These are phyloP conservation scores for Panicum hallii DNA, from an alignment of 202 grass and related monocot genomes.

Conservation along the genomic window DNA sequence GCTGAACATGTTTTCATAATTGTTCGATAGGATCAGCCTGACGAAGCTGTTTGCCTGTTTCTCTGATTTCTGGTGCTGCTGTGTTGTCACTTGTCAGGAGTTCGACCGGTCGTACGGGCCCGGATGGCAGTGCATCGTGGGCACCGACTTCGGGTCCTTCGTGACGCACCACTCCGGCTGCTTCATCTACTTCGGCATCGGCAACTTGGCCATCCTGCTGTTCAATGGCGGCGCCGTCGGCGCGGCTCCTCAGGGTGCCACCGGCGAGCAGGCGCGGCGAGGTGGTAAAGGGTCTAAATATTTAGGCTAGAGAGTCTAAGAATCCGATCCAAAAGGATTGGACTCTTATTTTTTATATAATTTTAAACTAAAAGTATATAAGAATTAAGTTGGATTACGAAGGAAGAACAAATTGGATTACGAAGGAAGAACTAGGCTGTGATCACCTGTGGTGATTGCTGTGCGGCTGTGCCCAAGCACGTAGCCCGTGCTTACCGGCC, in stretches of 20 bases:
- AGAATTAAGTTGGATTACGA: too few relatives aligned
- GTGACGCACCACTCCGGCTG: conserved; percentile 61
- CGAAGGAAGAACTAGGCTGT: too few relatives aligned
- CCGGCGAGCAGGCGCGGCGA: background rate
- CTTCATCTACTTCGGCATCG: conserved; percentile 67
- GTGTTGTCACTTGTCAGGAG: conserved; percentile 28
- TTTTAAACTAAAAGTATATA: too few relatives aligned
- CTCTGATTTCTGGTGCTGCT: background rate
- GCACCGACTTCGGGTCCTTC: conserved; percentile 64
- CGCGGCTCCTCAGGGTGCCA: background rate
- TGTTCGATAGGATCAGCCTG: too few relatives aligned
- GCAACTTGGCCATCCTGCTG: conserved; percentile 61
- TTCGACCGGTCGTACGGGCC: conserved; percentile 55
- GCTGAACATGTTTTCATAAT: background rate
- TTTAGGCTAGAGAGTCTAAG: too few relatives aligned
- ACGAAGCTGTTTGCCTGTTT: background rate
- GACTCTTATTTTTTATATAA: too few relatives aligned
- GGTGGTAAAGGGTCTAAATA: too few relatives aligned
- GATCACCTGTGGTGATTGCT: too few relatives aligned
- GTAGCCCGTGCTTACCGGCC: background rate
- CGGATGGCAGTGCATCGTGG: conserved; percentile 69
- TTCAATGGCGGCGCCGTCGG: conserved; percentile 44
- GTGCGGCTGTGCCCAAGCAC: too few relatives aligned
- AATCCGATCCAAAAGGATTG: too few relatives aligned
- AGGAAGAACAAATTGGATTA: too few relatives aligned